Percentiles rank a stretch among this genome's conserved stretches.
phyloP scores from a whole-genome alignment of 345 rosid species.

The Linum tenue region DNA sequence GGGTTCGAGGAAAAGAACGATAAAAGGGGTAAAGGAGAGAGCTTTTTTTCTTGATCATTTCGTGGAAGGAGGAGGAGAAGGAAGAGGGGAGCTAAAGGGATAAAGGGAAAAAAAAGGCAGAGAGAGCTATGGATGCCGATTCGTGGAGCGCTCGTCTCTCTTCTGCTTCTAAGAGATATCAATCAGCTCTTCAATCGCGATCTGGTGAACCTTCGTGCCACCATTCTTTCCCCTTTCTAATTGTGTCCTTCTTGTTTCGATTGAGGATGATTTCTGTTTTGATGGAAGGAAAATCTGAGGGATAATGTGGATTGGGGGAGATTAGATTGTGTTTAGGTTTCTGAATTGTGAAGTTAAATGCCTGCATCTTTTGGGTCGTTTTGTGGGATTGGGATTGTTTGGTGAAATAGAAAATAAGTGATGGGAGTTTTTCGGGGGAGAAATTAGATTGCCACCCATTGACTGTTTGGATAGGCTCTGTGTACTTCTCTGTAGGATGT shows the following conservation, averaged over 20 bases:
- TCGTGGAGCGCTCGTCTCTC: constrained; percentile 81
- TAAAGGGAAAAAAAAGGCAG: neutral
- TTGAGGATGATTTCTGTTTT: neutral
- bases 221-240: no score
- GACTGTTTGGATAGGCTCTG: no score
- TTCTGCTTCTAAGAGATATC: constrained; percentile 72
- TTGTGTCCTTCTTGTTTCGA: neutral
- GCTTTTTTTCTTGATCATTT: neutral
- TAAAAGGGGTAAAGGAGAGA: no score
- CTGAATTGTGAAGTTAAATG: neutral
- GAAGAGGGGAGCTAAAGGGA: constrained; percentile 1
- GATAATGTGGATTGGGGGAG: neutral
- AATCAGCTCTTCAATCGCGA: constrained; percentile 77
- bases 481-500: neutral
- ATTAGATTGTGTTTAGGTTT: neutral
- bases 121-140: constrained; percentile 62
- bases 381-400: no score
- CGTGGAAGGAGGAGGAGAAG: neutral
- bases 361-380: neutral
- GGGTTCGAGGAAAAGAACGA: no score
- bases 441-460: no score
- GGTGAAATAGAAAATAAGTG: no score
- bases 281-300: neutral
- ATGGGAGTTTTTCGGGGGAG: no score
- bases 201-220: constrained; percentile 39